A percentile compares a stretch with the other conserved stretches of the same genome.
Evolutionary conservation across 352 stramenopile species (phyloP).

Genomic region (Pythium brassicae): DNA sequence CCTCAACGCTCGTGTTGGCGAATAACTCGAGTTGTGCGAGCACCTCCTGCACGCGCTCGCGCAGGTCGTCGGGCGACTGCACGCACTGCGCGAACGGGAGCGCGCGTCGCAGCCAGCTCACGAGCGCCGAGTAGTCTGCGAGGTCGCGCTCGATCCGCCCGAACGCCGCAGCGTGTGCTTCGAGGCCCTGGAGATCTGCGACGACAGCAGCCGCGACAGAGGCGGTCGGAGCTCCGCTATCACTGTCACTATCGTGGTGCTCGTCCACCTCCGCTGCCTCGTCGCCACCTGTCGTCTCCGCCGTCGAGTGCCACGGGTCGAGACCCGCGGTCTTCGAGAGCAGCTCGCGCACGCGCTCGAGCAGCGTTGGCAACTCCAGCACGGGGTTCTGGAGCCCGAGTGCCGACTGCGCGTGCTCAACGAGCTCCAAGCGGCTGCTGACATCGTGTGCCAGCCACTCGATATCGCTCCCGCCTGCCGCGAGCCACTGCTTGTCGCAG

Average conservation of each 20-base stretch:
- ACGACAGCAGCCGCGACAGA: not conserved
- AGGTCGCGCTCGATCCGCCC: conserved; percentile 24
- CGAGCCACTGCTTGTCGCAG: conserved; percentile 9
- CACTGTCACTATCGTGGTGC: not conserved
- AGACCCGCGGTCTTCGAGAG: conserved; percentile 17
- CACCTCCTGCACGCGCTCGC: conserved; percentile 15
- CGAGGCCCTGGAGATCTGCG: conserved; percentile 1
- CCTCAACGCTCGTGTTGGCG: conserved; percentile 12
- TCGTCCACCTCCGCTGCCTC: not conserved
- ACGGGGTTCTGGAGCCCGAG: conserved; percentile 27
- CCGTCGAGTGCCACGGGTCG: conserved; percentile 8
- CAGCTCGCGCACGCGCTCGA: conserved; percentile 8
- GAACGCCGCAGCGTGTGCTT: conserved; percentile 19
- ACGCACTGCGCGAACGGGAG: conserved; percentile 31
- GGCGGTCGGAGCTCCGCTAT: not conserved
- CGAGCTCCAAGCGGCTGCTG: conserved; percentile 28
- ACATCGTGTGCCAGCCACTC: conserved; percentile 30
- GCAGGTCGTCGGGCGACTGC: conserved; percentile 22
- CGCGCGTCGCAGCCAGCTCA: conserved; percentile 20
- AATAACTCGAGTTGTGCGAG: conserved; percentile 29
- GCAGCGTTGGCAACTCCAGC: conserved; percentile 28
- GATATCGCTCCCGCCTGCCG: conserved; percentile 16
- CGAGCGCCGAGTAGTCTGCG: conserved; percentile 16
- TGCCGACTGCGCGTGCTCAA: conserved; percentile 21
- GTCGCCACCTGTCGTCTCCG: not conserved